phyloP scores from a whole-genome alignment of 495 filamentous ascomycete species.

The Astrothelium subdiscretum region DNA sequence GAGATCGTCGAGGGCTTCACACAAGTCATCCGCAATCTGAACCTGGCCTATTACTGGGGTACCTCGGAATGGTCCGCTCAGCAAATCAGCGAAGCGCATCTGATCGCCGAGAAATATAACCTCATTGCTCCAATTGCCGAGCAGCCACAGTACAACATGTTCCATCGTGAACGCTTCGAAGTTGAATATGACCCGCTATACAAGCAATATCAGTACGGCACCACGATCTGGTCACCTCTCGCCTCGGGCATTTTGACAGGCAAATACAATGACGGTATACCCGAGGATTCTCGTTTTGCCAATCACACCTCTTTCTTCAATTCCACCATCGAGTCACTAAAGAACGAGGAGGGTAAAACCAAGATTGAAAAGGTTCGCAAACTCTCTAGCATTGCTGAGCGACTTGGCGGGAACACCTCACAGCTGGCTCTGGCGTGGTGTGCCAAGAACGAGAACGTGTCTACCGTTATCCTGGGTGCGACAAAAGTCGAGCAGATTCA shows the following conservation, averaged over 20 bases:
- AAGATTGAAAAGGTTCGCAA: slow-evolving; percentile 34
- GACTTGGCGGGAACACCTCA: slow-evolving; percentile 25
- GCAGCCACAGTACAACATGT: slow-evolving; percentile 47
- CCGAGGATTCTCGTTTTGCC: slow-evolving; percentile 31
- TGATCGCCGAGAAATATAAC: slow-evolving; percentile 44
- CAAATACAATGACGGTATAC: slow-evolving; percentile 36
- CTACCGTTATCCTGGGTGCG: slow-evolving; percentile 32
- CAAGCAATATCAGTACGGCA: slow-evolving; percentile 31
- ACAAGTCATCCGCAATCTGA: slow-evolving; percentile 33
- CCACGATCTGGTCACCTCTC: slow-evolving; percentile 33
- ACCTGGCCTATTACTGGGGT: slow-evolving; percentile 42
- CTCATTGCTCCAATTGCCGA: slow-evolving; percentile 47
- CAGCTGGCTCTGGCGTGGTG: slow-evolving; percentile 30
- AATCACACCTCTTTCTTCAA: slow-evolving; percentile 27
- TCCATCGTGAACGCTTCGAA: slow-evolving; percentile 43
- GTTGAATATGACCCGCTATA: slow-evolving; percentile 32
- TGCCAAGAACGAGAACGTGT: slow-evolving; percentile 31
- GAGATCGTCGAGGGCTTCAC: slow-evolving; percentile 42
- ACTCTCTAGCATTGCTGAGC: slow-evolving; percentile 28
- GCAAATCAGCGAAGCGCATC: slow-evolving; percentile 44
- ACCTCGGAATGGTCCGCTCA: slow-evolving; percentile 44
- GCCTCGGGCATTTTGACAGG: slow-evolving; percentile 32
- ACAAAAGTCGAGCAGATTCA: slow-evolving; percentile 30
- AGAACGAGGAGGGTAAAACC: slow-evolving; percentile 28
- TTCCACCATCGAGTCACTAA: slow-evolving; percentile 22